Evolutionary conservation across 2,329 filamentous ascomycete species (phyloP).

Genomic region (Epichloe scottii): DNA sequence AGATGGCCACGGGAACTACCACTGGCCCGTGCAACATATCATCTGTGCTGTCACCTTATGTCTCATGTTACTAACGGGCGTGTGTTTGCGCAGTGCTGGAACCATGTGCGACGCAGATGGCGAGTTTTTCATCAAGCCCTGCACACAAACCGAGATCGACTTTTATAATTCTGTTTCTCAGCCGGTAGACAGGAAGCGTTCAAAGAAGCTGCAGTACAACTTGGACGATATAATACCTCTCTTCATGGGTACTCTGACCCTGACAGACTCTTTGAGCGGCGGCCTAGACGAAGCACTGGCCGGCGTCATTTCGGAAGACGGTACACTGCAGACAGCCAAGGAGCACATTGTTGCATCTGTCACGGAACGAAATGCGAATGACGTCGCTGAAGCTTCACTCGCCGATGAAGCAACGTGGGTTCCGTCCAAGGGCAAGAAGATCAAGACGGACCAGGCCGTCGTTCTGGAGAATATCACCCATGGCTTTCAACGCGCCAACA

Average conservation of each 20-base stretch:
- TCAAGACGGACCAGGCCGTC: conserved; percentile 67
- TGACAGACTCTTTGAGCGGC: conserved; percentile 43
- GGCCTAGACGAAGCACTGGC: conserved; percentile 36
- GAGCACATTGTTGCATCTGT: conserved; percentile 22
- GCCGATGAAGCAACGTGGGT: conserved; percentile 26
- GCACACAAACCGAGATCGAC: conserved; percentile 68
- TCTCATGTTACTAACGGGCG: not conserved
- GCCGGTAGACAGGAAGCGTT: conserved; percentile 49
- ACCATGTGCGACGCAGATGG: conserved; percentile 76
- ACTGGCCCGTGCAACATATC: not conserved
- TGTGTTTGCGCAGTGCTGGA: conserved; percentile 53
- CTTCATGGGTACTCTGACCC: conserved; percentile 67
- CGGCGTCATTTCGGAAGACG: conserved; percentile 27
- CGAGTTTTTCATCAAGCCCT: conserved; percentile 86
- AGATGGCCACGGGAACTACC: not conserved
- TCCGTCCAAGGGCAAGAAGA: conserved; percentile 41
- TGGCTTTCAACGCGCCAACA: conserved; percentile 75
- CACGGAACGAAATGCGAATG: conserved; percentile 18
- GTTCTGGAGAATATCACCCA: conserved; percentile 75
- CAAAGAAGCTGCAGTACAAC: conserved; percentile 25
- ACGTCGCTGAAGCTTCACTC: conserved; percentile 5
- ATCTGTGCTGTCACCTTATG: not conserved
- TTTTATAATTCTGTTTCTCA: conserved; percentile 56
- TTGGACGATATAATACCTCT: conserved; percentile 74
- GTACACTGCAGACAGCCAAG: conserved; percentile 19